phyloP scores from a whole-genome alignment of 2,329 filamentous ascomycete genomes.

The Fusarium redolens region DNA sequence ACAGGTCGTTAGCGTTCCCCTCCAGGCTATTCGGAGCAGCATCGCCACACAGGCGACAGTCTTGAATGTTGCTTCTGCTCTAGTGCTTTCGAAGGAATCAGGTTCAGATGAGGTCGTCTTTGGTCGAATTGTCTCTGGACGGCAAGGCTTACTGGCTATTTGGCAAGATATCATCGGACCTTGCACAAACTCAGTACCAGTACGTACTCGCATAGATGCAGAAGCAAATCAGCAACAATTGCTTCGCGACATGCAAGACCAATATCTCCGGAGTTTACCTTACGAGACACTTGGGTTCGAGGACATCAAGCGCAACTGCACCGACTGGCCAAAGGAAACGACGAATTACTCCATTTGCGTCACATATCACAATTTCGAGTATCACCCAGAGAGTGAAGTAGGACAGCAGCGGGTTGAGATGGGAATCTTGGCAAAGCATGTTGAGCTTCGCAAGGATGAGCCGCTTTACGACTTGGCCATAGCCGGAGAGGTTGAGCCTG shows the following conservation, averaged over 20 bases:
- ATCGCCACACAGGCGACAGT: slow-evolving; percentile 5
- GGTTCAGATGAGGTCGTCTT: slow-evolving; percentile 27
- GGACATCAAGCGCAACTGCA: slow-evolving; percentile 34
- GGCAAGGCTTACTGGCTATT: slow-evolving; percentile 21
- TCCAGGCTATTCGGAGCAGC: neutral
- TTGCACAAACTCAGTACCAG: slow-evolving; percentile 8
- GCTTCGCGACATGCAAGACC: slow-evolving; percentile 26
- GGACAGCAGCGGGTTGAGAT: slow-evolving; percentile 8
- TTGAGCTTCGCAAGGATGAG: neutral
- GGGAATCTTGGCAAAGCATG: slow-evolving; percentile 7
- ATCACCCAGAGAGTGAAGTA: slow-evolving; percentile 15
- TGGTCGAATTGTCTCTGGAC: slow-evolving; percentile 32
- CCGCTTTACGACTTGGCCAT: slow-evolving; percentile 7
- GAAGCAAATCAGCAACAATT: neutral
- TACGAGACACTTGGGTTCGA: slow-evolving; percentile 30
- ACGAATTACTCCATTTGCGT: neutral
- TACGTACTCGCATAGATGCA: neutral
- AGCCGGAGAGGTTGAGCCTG: slow-evolving; percentile 10
- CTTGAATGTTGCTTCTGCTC: slow-evolving; percentile 3
- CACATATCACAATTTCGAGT: slow-evolving; percentile 16
- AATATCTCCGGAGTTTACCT: slow-evolving; percentile 29
- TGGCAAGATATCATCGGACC: slow-evolving; percentile 30
- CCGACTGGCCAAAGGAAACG: slow-evolving; percentile 15
- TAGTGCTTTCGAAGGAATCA: neutral
- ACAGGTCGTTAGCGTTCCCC: slow-evolving; percentile 1